Evolutionary conservation across 2,329 filamentous ascomycete species (phyloP), one percentile per base, ranked within the genome.

Genomic region (Herpomyces periplanetae): DNA sequence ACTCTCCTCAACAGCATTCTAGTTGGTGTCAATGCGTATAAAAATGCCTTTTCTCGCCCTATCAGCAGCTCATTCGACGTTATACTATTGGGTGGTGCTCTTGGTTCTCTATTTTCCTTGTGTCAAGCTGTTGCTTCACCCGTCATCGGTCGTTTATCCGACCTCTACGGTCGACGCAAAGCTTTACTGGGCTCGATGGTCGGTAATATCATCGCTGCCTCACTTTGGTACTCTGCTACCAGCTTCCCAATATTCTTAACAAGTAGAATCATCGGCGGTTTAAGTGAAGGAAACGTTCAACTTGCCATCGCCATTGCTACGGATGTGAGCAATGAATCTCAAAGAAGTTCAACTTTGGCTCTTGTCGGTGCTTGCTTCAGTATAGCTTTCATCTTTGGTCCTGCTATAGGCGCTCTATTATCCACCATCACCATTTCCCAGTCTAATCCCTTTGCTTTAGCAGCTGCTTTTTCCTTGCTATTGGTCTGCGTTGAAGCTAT

Each of bases 11-110:
- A 69, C 25, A 53, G 52, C 24, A 56, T 91, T 22, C 51, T 96
- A 25, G 46, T 49, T 29, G 73, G 64, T 28, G 51, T 96, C 20
- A 88, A 96, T 35, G 49, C 65, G 17, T 96, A 96, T 52, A 96
- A 96, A 41, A 62, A 73, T 27, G 54, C 66, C 22, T 96, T 96
- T 34, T 59, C 68, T 16, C 60, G 61, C 21, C 73, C 75, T 17
- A 91, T 96, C 38, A 75, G 87, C 34, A 73, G 73, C 22, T 60
- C 69, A 43, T 87, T 96, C 45, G 80, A 96, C 35, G 87, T 91
- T 28, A 73, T 96, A 11, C 51, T 96, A 16, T 54, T 96, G 4
- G 80, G 80, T 20, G 80, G 80, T 18, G 80, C 75, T 10, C 47
- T 96, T 11, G 80, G 80, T 26, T 88, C 73, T 21, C 46, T 96